Percentiles rank a stretch among this genome's conserved stretches.
Evolutionary conservation across 2,329 filamentous ascomycete species (phyloP).

Genomic region (Mycogone perniciosa): DNA sequence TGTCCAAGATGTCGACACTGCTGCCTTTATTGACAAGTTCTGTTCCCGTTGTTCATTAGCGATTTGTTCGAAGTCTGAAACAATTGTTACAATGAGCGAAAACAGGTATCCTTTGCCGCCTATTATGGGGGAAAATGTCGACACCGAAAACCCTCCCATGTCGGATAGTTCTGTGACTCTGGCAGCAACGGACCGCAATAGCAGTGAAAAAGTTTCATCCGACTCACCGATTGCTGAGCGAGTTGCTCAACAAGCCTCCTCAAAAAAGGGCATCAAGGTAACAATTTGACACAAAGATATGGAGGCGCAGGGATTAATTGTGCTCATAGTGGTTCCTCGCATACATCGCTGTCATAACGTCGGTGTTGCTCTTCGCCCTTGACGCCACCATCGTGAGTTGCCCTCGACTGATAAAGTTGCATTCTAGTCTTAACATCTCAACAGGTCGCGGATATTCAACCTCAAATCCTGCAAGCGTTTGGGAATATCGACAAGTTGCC

Average conservation of each 20-base stretch:
- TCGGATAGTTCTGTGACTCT: too few species aligned
- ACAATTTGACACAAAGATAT: neutral
- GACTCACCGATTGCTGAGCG: neutral
- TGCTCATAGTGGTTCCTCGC: conserved; percentile 4
- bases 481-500: conserved; percentile 11
- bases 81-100: too few species aligned
- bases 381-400: conserved; percentile 17
- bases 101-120: too few species aligned
- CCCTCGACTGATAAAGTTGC: neutral
- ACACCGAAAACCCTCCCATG: too few species aligned
- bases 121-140: too few species aligned
- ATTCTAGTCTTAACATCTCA: too few species aligned
- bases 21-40: too few species aligned
- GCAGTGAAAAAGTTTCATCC: neutral
- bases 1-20: too few species aligned
- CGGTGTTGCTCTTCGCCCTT: conserved; percentile 9
- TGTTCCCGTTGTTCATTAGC: too few species aligned
- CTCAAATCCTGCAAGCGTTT: conserved; percentile 10
- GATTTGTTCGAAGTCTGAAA: too few species aligned
- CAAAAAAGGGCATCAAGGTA: neutral
- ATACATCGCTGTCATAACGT: neutral
- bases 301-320: neutral
- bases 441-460: conserved; percentile 15
- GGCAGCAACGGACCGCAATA: neutral
- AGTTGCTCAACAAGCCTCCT: neutral